Conservation (phyloP, 78 protist genomes). For the Planoprotostelium fungivorum region DNA sequence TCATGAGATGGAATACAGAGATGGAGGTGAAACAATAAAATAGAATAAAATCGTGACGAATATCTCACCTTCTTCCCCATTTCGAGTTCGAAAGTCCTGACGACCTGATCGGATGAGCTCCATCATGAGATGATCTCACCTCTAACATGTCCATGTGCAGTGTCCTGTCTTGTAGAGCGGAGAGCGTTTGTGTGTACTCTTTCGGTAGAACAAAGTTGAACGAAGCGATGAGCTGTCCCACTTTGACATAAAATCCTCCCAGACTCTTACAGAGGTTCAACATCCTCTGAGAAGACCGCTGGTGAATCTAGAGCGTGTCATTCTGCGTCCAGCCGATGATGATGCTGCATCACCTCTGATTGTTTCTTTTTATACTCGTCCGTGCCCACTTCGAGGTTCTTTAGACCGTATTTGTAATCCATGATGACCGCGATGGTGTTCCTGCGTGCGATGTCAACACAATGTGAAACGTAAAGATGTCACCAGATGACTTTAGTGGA, state of each 20-base stretch:
- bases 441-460: not conserved
- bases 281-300: constrained; percentile 22
- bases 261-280: constrained; percentile 25
- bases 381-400: not conserved
- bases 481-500: not conserved
- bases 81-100: too few relatives aligned
- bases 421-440: not conserved
- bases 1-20: not conserved
- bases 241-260: constrained; percentile 57
- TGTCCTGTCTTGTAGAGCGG: constrained; percentile 27
- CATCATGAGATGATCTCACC: not conserved
- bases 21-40: too few relatives aligned
- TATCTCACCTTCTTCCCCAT: too few relatives aligned
- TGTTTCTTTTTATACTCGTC: not conserved
- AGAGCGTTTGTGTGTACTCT: constrained; percentile 25
- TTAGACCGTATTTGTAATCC: not conserved
- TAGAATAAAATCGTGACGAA: too few relatives aligned
- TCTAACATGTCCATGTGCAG: not conserved
- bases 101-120: not conserved
- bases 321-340: not conserved
- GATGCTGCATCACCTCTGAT: not conserved
- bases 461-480: not conserved
- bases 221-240: constrained; percentile 61
- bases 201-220: constrained; percentile 29
- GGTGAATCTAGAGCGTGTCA: not conserved